A percentile compares a stretch with the other conserved stretches of the same genome.
Conservation (phyloP, 208 protist species). For the Leptomonas pyrrhocoris region DNA sequence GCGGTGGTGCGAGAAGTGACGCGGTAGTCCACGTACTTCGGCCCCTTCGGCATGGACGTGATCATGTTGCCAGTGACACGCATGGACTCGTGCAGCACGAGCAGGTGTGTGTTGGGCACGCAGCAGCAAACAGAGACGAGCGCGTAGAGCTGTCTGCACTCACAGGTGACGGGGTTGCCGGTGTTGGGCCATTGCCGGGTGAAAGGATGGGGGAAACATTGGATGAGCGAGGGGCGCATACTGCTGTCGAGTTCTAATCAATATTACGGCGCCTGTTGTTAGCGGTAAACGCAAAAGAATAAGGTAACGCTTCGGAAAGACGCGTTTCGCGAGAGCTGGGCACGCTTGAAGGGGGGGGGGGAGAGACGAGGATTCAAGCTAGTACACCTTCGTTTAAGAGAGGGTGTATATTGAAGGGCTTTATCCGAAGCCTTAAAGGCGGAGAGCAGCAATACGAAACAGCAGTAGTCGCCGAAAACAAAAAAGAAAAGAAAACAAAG, state of each 20-base stretch:
- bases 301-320: not conserved
- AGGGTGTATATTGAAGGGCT: no score
- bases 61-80: conserved; percentile 52
- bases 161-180: conserved; percentile 71
- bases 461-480: not conserved
- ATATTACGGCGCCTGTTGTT: not conserved
- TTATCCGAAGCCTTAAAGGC: no score
- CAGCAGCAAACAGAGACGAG: conserved; percentile 88
- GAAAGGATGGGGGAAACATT: conserved; percentile 87
- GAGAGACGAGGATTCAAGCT: no score
- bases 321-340: no score
- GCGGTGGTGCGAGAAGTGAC: conserved; percentile 63
- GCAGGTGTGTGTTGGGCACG: conserved; percentile 73
- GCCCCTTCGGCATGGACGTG: conserved; percentile 80
- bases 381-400: no score
- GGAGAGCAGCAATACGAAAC: no score
- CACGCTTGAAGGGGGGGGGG: no score
- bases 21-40: conserved; percentile 79
- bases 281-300: not conserved
- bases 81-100: conserved; percentile 74
- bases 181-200: conserved; percentile 80
- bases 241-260: not conserved
- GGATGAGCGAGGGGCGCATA: conserved; percentile 62
- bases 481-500: not conserved
- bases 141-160: conserved; percentile 85